These are phyloP conservation scores for Bromus sterilis DNA, from an alignment of 176 grass and related monocot genomes.

Conservation along the genomic window DNA sequence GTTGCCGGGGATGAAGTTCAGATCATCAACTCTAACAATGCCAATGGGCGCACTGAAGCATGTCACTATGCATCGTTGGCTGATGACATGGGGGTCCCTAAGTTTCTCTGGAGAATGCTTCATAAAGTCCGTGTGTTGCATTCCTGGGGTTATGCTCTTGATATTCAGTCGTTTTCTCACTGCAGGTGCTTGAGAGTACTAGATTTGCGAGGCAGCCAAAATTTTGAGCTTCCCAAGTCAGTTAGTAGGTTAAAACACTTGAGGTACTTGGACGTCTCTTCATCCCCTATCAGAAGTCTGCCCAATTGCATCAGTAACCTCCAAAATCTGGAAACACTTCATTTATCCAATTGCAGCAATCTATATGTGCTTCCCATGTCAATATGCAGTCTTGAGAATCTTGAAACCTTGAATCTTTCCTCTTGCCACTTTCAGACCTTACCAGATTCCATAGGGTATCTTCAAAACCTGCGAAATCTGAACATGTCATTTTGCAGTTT, in stretches of 20 bases:
- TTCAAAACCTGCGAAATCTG: conserved; percentile 34
- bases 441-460: conserved; percentile 31
- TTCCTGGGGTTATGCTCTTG: conserved; percentile 18
- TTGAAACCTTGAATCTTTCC: conserved; percentile 45
- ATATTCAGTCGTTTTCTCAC: conserved; percentile 3
- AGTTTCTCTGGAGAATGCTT: not conserved
- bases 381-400: conserved; percentile 29
- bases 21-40: not conserved
- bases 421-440: conserved; percentile 36
- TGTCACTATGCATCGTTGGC: conserved; percentile 30
- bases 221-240: conserved; percentile 24
- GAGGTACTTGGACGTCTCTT: conserved; percentile 54
- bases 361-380: conserved; percentile 41
- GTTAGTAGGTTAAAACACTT: conserved; percentile 40
- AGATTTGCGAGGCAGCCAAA: conserved; percentile 37
- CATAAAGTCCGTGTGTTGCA: conserved; percentile 38
- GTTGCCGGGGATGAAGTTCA: conserved; percentile 51
- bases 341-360: conserved; percentile 35
- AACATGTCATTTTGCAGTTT: conserved; percentile 39
- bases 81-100: not conserved
- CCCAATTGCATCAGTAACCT: conserved; percentile 40
- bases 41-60: not conserved
- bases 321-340: conserved; percentile 45
- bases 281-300: conserved; percentile 28
- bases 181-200: conserved; percentile 26